These are phyloP conservation scores for Keqinozyma sinolaborantium DNA, from an alignment of 1,139 yeast genomes.

Conservation along the genomic window DNA sequence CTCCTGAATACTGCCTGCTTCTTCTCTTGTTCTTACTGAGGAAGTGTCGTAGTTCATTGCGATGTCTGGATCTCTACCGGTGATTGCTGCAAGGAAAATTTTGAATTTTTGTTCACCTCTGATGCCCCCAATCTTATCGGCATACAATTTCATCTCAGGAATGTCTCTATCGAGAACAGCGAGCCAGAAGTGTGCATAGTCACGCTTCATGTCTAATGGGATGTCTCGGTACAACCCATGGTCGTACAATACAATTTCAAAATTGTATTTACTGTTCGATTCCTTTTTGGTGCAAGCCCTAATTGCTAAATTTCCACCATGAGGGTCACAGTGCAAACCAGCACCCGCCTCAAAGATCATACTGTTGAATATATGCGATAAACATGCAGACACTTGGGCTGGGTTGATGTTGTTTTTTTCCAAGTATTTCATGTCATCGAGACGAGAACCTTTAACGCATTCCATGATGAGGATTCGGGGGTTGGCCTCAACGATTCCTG, in stretches of 20 bases:
- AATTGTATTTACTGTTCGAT: conserved; percentile 57
- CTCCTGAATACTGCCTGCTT: conserved; percentile 61
- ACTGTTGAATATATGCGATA: conserved; percentile 86
- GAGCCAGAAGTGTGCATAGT: conserved; percentile 91
- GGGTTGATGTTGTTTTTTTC: conserved; percentile 63
- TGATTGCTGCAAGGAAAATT: conserved; percentile 87
- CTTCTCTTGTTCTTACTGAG: conserved; percentile 50
- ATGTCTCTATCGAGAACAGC: conserved; percentile 74
- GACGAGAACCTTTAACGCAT: conserved; percentile 73
- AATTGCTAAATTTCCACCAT: conserved; percentile 93
- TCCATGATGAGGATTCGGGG: conserved; percentile 85
- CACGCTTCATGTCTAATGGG: conserved; percentile 70
- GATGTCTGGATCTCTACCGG: conserved; percentile 65
- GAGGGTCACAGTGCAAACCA: conserved; percentile 96
- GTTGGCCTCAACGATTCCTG: conserved; percentile 63
- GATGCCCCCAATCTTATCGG: conserved; percentile 78
- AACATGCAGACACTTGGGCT: conserved; percentile 76
- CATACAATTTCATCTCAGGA: conserved; percentile 65
- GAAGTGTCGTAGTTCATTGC: conserved; percentile 48
- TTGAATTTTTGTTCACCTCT: conserved; percentile 71
- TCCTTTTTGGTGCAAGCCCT: conserved; percentile 32
- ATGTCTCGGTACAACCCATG: conserved; percentile 92
- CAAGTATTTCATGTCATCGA: conserved; percentile 71
- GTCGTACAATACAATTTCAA: conserved; percentile 88
- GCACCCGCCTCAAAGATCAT: conserved; percentile 95